A percentile compares a stretch with the other conserved stretches of the same genome.
Conservation (phyloP, 371 early-diverging fungal species). For the Mycotypha africana region DNA sequence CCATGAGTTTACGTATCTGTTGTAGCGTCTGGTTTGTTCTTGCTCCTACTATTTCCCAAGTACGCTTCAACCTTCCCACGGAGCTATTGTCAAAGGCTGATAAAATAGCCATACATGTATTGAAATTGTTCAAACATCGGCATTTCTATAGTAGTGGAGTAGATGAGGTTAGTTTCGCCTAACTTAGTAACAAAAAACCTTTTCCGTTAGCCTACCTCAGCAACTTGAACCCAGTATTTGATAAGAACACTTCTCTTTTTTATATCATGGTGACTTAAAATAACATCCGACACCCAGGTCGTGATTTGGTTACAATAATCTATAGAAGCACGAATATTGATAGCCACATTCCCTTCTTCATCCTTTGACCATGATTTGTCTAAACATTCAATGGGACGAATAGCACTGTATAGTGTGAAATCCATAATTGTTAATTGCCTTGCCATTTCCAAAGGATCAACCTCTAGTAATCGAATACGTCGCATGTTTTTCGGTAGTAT, state of each 20-base stretch:
- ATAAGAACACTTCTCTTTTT: conserved; percentile 71
- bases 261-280: conserved; percentile 73
- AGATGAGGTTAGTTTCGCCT: not conserved
- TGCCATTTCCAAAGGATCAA: conserved; percentile 90
- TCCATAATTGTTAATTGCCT: conserved; percentile 92
- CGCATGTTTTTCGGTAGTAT: conserved; percentile 64
- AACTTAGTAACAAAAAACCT: too few species aligned
- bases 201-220: conserved; percentile 46
- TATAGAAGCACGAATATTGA: conserved; percentile 70
- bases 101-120: conserved; percentile 85
- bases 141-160: conserved; percentile 39
- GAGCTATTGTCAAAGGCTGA: conserved; percentile 88
- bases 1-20: conserved; percentile 65
- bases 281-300: conserved; percentile 80
- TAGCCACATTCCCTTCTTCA: conserved; percentile 26
- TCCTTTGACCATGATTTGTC: conserved; percentile 81
- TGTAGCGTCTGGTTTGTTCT: conserved; percentile 26
- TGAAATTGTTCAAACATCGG: conserved; percentile 82
- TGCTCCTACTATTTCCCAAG: conserved; percentile 62
- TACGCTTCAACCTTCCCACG: conserved; percentile 82
- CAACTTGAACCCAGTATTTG: conserved; percentile 81
- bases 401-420: conserved; percentile 67
- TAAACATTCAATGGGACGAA: conserved; percentile 81
- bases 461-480: conserved; percentile 67
- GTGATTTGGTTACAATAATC: conserved; percentile 68